These are phyloP conservation scores for Licmophora abbreviata DNA, from an alignment of 108 stramenopile species.

Conservation along the genomic window DNA sequence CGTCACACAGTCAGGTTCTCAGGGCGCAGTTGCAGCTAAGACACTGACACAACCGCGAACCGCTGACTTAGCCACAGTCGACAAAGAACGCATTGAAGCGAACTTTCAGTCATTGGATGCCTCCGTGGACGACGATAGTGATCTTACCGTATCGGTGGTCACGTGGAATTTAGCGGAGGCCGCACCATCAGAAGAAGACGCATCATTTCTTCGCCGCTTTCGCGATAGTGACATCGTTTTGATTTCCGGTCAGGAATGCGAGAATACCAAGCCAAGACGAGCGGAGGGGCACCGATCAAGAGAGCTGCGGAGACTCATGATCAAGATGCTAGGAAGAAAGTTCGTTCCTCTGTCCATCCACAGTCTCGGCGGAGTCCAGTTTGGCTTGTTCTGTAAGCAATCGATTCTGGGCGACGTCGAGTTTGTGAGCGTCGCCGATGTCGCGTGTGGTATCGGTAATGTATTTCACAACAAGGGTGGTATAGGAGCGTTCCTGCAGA, in stretches of 20 bases:
- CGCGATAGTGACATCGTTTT: conserved; percentile 75
- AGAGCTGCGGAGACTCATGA: conserved; percentile 66
- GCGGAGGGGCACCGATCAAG: conserved; percentile 73
- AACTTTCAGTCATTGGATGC: conserved; percentile 9
- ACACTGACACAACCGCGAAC: background rate
- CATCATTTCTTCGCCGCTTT: conserved; percentile 61
- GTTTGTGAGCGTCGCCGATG: conserved; percentile 64
- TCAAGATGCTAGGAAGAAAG: conserved; percentile 64
- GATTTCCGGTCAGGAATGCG: conserved; percentile 82
- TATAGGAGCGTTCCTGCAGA: conserved; percentile 67
- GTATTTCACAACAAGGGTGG: conserved; percentile 90
- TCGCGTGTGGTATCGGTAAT: conserved; percentile 86
- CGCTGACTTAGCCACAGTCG: background rate
- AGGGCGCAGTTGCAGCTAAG: background rate
- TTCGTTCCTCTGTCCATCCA: conserved; percentile 83
- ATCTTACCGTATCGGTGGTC: conserved; percentile 60
- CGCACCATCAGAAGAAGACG: conserved; percentile 70
- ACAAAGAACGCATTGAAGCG: background rate
- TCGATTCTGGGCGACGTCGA: conserved; percentile 66
- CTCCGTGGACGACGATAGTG: conserved; percentile 35
- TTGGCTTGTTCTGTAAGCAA: conserved; percentile 67
- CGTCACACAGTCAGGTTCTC: background rate
- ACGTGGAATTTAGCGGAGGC: conserved; percentile 86
- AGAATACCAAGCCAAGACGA: conserved; percentile 84
- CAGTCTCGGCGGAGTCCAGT: conserved; percentile 82